Conservation (phyloP, 1,284 basidiomycete genomes). For the Fomitopsis schrenkii region DNA sequence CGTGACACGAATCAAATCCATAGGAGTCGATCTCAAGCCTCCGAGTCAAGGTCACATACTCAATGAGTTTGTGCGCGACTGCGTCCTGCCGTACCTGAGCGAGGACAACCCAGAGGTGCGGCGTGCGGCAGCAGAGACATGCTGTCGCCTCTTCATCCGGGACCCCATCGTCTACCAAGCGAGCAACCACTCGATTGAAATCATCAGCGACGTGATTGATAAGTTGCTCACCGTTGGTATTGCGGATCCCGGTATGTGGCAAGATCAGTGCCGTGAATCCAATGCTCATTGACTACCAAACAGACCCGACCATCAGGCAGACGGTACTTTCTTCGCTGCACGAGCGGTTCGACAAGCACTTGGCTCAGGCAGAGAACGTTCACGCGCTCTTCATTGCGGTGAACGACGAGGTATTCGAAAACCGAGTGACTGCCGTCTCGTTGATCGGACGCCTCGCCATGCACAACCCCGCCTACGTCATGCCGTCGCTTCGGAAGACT, state of each 20-base stretch:
- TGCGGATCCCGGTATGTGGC: conserved; percentile 84
- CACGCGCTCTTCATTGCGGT: conserved; percentile 95
- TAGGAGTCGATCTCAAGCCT: not conserved
- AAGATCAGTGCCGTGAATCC: not conserved
- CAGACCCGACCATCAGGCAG: conserved; percentile 82
- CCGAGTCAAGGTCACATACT: conserved; percentile 75
- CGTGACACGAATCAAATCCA: conserved; percentile 12
- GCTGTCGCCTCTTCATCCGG: conserved; percentile 87
- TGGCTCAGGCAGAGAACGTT: conserved; percentile 99
- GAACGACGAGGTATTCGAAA: conserved; percentile 96
- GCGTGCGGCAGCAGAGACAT: conserved; percentile 89
- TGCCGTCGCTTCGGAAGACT: conserved; percentile 95
- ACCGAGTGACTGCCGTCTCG: conserved; percentile 85
- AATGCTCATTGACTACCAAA: not conserved
- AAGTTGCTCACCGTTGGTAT: conserved; percentile 97
- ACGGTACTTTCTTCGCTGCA: conserved; percentile 88
- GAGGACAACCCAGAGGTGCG: conserved; percentile 90
- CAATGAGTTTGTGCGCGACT: conserved; percentile 94
- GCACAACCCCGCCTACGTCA: conserved; percentile 98
- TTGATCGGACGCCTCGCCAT: conserved; percentile 93
- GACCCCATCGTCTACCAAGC: conserved; percentile 98
- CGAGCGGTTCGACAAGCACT: conserved; percentile 94
- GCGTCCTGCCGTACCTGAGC: conserved; percentile 92
- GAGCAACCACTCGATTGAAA: conserved; percentile 94
- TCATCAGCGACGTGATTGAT: conserved; percentile 97